Conservation (phyloP, 2,329 filamentous ascomycete species). For the Xylariaceae sp. region DNA sequence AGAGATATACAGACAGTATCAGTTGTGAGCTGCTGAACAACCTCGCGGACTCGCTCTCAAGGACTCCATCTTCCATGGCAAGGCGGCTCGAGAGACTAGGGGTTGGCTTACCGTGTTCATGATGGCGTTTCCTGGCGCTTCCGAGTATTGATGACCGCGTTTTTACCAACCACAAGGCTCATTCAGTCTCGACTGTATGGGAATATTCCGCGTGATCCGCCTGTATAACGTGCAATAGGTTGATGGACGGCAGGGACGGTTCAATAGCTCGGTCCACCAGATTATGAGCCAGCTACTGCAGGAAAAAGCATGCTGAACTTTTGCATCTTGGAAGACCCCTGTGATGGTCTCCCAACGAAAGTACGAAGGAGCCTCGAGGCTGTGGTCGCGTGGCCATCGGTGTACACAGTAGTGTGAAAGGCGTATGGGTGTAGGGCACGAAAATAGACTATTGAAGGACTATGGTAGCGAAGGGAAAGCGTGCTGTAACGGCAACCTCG, state of each 20-base stretch:
- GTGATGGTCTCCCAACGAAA: background rate
- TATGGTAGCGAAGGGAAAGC: constrained; percentile 4
- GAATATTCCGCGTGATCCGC: background rate
- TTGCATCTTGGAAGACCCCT: constrained; percentile 7
- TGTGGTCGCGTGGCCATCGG: constrained; percentile 15
- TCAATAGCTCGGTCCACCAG: constrained; percentile 7
- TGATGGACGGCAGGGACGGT: background rate
- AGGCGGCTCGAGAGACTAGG: background rate
- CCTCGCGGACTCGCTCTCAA: background rate
- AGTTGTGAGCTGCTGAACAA: background rate
- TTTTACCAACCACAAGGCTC: background rate
- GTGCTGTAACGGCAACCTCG: background rate
- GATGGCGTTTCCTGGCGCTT: constrained; percentile 6
- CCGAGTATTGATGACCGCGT: constrained; percentile 4
- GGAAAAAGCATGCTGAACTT: background rate
- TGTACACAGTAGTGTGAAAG: constrained; percentile 8
- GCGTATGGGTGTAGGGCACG: background rate
- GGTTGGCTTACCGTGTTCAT: background rate
- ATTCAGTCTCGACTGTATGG: background rate
- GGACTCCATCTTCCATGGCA: background rate
- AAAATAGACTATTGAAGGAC: background rate
- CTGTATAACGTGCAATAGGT: background rate
- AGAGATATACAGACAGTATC: background rate
- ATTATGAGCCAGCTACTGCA: background rate
- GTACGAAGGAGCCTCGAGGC: constrained; percentile 3